Evolutionary conservation across 2,329 filamentous ascomycete species (phyloP).

Genomic region (Lachnellula occidentalis): DNA sequence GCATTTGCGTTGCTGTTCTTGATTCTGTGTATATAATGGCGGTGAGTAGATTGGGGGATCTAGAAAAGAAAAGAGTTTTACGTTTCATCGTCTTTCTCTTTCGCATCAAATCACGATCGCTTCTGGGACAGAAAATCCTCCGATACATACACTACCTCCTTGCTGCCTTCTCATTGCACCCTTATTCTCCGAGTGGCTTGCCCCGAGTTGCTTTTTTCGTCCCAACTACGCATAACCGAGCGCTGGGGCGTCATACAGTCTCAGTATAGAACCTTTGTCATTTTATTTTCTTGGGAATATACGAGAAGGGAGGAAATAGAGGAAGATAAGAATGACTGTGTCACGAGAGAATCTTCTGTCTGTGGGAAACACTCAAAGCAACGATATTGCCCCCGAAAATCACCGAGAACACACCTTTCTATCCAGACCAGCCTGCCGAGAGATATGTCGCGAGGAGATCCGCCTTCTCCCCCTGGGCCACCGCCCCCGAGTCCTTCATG

Average conservation of each 20-base stretch:
- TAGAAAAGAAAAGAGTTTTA: not conserved
- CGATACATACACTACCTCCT: not conserved
- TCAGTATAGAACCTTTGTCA: not conserved
- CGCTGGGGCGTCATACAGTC: not conserved
- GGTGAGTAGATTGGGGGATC: not conserved
- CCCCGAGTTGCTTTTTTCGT: not conserved
- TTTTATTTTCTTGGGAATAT: not conserved
- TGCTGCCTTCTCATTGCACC: not conserved
- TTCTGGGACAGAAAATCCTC: not conserved
- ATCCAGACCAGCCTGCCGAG: constrained; percentile 1
- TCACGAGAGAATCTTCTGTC: constrained; percentile 3
- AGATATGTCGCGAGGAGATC: constrained; percentile 33
- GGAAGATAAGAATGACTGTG: constrained; percentile 4
- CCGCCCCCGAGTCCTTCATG: constrained; percentile 34
- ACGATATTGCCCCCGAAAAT: not conserved
- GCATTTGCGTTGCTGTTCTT: not conserved
- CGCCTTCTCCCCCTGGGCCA: constrained; percentile 36
- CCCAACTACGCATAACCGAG: not conserved
- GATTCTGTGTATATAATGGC: not conserved
- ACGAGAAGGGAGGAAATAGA: not conserved
- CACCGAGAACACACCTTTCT: not conserved
- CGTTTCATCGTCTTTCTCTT: not conserved
- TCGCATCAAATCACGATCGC: not conserved
- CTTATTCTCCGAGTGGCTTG: not conserved
- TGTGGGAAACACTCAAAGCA: not conserved